Conservation (phyloP, 1,284 basidiomycete genomes). For the Quambalaria eucalypti region DNA sequence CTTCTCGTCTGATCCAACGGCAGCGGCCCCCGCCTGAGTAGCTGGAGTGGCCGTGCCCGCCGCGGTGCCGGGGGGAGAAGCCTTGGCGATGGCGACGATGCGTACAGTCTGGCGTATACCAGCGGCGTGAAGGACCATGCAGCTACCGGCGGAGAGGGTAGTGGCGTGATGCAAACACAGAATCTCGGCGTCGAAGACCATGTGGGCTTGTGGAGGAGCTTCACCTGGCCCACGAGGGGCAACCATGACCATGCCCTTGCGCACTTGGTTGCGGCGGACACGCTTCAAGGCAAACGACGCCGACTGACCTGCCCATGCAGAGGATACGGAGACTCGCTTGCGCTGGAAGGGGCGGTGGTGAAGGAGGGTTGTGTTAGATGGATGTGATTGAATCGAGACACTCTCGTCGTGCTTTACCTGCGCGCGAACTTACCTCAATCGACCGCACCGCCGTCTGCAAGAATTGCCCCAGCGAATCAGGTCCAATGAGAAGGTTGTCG, state of each 20-base stretch:
- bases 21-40: neutral
- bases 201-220: constrained; percentile 21
- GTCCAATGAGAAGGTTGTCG: constrained; percentile 76
- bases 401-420: too few species aligned
- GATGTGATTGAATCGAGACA: too few species aligned
- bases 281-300: constrained; percentile 89
- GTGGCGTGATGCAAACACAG: constrained; percentile 45
- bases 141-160: constrained; percentile 37
- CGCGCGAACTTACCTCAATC: constrained; percentile 52
- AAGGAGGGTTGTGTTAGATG: neutral
- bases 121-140: constrained; percentile 44
- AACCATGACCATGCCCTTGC: constrained; percentile 70
- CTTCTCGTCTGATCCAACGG: constrained; percentile 13
- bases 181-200: constrained; percentile 43
- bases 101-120: constrained; percentile 43
- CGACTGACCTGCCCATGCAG: constrained; percentile 86
- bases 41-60: constrained; percentile 8
- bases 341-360: constrained; percentile 56
- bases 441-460: constrained; percentile 71
- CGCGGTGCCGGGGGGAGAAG: neutral
- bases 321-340: constrained; percentile 73
- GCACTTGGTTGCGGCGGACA: constrained; percentile 67
- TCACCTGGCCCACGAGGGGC: constrained; percentile 16
- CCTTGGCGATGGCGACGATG: constrained; percentile 36
- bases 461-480: constrained; percentile 86